Conservation (phyloP, 1,284 basidiomycete species). For the Cutaneotrichosporon sp. region DNA sequence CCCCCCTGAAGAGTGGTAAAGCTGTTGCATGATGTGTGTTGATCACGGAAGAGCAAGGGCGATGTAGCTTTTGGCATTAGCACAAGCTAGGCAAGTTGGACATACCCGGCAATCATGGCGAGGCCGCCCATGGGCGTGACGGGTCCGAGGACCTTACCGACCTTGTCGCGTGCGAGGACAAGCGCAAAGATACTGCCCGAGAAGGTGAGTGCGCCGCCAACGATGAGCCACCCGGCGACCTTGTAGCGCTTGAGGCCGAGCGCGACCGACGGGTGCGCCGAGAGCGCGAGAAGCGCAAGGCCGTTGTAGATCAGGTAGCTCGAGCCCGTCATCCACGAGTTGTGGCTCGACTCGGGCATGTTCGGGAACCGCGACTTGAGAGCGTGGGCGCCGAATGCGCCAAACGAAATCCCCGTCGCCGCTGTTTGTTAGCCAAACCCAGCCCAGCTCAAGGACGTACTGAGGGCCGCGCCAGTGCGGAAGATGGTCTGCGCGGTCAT, state of each 20-base stretch:
- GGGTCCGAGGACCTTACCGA: conserved; percentile 61
- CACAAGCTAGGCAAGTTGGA: conserved; percentile 4
- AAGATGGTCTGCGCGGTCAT: conserved; percentile 21
- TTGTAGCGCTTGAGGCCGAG: conserved; percentile 48
- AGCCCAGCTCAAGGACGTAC: conserved; percentile 14
- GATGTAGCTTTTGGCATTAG: conserved; percentile 17
- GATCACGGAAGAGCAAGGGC: conserved; percentile 18
- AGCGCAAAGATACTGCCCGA: conserved; percentile 66
- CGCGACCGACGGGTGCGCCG: conserved; percentile 64
- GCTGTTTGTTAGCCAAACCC: conserved; percentile 26
- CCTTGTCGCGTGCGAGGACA: conserved; percentile 57
- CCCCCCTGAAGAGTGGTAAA: too few species aligned
- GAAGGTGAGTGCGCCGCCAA: conserved; percentile 63
- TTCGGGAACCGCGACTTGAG: conserved; percentile 38
- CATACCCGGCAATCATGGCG: conserved; percentile 72
- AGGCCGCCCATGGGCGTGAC: conserved; percentile 69
- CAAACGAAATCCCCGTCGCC: conserved; percentile 43
- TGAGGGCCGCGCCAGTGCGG: conserved; percentile 35
- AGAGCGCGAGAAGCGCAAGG: conserved; percentile 64
- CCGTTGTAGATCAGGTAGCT: conserved; percentile 62
- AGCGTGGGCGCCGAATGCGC: conserved; percentile 47
- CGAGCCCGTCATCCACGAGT: conserved; percentile 41
- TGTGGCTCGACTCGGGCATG: conserved; percentile 32
- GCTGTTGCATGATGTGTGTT: background rate
- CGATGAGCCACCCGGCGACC: conserved; percentile 64